Evolutionary conservation across 805 yeast species (phyloP).

Genomic region (Geotrichum ghanense): DNA sequence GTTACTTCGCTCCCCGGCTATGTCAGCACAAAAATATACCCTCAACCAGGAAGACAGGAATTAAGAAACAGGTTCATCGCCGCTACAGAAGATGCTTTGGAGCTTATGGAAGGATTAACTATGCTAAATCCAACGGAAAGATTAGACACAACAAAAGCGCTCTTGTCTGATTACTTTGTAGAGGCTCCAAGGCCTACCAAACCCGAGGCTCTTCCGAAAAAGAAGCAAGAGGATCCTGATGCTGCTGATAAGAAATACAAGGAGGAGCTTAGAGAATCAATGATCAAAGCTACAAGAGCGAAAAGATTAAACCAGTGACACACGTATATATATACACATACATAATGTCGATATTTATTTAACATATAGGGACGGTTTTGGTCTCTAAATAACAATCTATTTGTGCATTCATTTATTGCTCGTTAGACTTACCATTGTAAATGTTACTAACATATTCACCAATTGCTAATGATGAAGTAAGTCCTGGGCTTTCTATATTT

Average conservation of each 20-base stretch:
- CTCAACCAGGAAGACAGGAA: constrained; percentile 74
- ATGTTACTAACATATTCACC: constrained; percentile 48
- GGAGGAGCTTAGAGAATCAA: constrained; percentile 10
- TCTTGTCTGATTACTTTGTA: constrained; percentile 54
- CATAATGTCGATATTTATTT: no score
- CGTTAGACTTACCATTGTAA: background rate
- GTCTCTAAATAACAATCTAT: constrained; percentile 5
- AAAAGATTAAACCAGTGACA: constrained; percentile 4
- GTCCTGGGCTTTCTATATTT: constrained; percentile 87
- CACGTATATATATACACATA: background rate
- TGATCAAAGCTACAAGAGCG: constrained; percentile 13
- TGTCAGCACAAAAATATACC: constrained; percentile 54
- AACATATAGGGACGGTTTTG: background rate
- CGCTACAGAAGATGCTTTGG: constrained; percentile 76
- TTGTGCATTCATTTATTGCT: background rate
- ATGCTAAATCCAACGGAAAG: constrained; percentile 70
- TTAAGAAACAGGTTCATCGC: constrained; percentile 77
- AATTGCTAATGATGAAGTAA: constrained; percentile 74
- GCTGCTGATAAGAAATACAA: constrained; percentile 9
- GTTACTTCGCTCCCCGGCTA: constrained; percentile 71
- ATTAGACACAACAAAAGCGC: constrained; percentile 50
- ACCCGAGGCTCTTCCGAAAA: constrained; percentile 49
- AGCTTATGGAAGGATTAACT: constrained; percentile 61
- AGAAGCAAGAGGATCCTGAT: constrained; percentile 11
- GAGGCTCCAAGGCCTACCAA: constrained; percentile 69